A percentile compares a stretch with the other conserved stretches of the same genome.
Evolutionary conservation across 148 eudicot species (phyloP).

Genomic region (Simmondsia chinensis): DNA sequence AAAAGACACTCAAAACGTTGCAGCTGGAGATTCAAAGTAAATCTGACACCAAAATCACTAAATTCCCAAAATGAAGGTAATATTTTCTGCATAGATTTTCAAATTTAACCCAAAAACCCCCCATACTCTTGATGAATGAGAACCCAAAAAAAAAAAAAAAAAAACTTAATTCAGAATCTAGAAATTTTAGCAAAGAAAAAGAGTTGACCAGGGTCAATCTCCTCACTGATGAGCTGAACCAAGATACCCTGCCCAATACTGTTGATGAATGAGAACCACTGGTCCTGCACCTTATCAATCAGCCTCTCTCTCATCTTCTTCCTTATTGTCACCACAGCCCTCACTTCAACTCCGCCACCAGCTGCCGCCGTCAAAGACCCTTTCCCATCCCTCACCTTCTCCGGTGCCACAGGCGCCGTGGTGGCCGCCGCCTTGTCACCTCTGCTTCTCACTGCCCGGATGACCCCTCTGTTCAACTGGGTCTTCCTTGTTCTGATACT

Average conservation of each 20-base stretch:
- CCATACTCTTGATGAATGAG: background rate
- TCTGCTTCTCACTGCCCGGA: slow-evolving; percentile 58
- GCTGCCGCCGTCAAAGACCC: slow-evolving; percentile 15
- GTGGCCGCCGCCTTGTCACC: slow-evolving; percentile 32
- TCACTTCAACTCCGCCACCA: slow-evolving; percentile 32
- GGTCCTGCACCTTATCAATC: slow-evolving; percentile 58
- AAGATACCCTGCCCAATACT: slow-evolving; percentile 63
- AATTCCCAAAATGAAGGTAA: no score
- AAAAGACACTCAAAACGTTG: no score
- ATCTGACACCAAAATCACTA: no score
- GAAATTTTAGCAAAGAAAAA: background rate
- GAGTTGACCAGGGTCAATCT: slow-evolving; percentile 61
- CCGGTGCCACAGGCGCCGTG: slow-evolving; percentile 19
- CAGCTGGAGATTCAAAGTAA: no score
- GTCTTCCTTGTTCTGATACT: slow-evolving; percentile 5
- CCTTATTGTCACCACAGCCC: slow-evolving; percentile 53
- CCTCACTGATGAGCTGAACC: slow-evolving; percentile 67
- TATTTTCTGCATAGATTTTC: no score
- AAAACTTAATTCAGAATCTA: no score
- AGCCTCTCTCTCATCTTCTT: slow-evolving; percentile 68
- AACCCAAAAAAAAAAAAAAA: background rate
- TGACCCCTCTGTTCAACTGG: slow-evolving; percentile 1
- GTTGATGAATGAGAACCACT: slow-evolving; percentile 49
- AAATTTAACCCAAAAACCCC: no score
- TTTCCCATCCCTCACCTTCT: background rate